Evolutionary conservation across 495 filamentous ascomycete species (phyloP).

Genomic region (Lichina pygmaea): DNA sequence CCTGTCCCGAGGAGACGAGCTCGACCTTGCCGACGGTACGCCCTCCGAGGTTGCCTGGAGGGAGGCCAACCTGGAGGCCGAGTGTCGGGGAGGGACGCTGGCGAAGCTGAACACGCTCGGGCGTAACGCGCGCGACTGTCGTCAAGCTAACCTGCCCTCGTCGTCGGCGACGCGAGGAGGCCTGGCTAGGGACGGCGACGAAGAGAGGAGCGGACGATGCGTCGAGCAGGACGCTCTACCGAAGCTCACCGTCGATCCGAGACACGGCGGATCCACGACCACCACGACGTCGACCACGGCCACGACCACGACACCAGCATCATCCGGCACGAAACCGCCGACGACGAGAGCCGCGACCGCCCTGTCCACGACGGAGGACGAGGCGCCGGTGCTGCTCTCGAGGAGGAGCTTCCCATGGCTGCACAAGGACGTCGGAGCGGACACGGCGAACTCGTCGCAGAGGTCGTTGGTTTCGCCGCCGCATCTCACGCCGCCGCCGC

Average conservation of each 20-base stretch:
- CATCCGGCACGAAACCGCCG: too few species aligned
- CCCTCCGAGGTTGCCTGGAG: neutral
- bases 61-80: neutral
- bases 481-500: too few species aligned
- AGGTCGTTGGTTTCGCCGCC: too few species aligned
- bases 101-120: neutral
- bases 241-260: too few species aligned
- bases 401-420: neutral
- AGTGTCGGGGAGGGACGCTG: neutral
- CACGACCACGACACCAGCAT: neutral
- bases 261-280: neutral
- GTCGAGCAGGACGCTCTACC: neutral
- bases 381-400: neutral
- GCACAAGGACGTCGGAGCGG: too few species aligned
- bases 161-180: neutral
- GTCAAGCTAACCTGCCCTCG: neutral
- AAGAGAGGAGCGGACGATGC: neutral
- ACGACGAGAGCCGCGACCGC: too few species aligned
- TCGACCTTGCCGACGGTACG: neutral
- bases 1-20: neutral
- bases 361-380: neutral
- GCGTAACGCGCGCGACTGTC: neutral
- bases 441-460: too few species aligned
- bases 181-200: neutral
- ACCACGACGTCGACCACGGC: neutral